Evolutionary conservation across 768 basidiomycete genomes (phyloP), one percentile per base, ranked within the genome.

Genomic region (Austroboletus festivus): DNA sequence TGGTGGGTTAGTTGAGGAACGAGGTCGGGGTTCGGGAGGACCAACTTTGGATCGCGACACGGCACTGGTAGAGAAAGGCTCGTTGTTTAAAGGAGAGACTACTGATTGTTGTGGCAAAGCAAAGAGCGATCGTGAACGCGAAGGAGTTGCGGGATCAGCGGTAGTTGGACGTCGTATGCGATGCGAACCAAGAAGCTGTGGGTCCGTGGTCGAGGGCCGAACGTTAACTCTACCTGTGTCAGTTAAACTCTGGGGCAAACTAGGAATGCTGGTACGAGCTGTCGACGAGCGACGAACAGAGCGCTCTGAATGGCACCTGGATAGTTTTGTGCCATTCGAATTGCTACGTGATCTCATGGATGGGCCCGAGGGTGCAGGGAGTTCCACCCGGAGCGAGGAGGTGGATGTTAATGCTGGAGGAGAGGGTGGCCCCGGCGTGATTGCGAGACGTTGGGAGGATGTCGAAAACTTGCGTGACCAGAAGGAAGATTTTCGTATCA

Each of bases 1-100:
- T 18, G 85, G 83, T 4, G 87, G 83, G 52, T 84, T 87, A 19
- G 86, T 85, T 28, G 79, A 68, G 33, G 76, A 70, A 38, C 77
- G 74, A 41, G 71, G 71, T 37, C 74, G 70, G 40, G 71, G 18
- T 68, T 74, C 73, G 19, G 65, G 65, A 48, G 69, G 59, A 48
- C 63, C 60, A 39, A 48, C 53, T 44, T 62, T 50, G 55, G 46
- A 48, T 54, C 52, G 49, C 26, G 41, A 38, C 33, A 28, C 41
- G 28, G 50, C 33, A 47, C 49, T 53, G 35, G 30, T 10, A 20
- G 45, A 20, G 20, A 31, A 31, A 3, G 41, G 22, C 21, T 45
- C 50, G 38, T 40, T 47, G 31, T 47, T 48, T 35, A 57, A 47
- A 42, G 46, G 53, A 46, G 43, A 16, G 54, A 48, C 20, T 10